Evolutionary conservation across 2,329 filamentous ascomycete genomes (phyloP).

Genomic region (Paraphaeosphaeria minitans): DNA sequence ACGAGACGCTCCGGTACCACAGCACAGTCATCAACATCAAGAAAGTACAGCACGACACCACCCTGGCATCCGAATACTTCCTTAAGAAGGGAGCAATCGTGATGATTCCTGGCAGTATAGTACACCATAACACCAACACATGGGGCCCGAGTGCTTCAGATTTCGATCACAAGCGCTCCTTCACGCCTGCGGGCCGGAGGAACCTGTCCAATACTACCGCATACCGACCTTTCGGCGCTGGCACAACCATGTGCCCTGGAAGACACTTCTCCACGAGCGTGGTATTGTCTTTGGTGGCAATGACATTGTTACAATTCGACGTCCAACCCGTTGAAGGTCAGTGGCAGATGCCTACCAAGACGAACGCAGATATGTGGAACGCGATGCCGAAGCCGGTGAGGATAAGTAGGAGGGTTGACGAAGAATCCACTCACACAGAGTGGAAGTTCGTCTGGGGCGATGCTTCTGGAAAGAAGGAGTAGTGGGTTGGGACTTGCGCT

Average conservation of each 20-base stretch:
- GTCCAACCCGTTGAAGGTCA: slow-evolving; percentile 24
- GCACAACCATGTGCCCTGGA: slow-evolving; percentile 45
- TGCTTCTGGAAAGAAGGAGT: neutral
- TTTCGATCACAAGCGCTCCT: slow-evolving; percentile 46
- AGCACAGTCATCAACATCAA: slow-evolving; percentile 47
- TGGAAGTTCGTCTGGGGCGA: slow-evolving; percentile 31
- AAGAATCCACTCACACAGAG: slow-evolving; percentile 2
- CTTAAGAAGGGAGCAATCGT: slow-evolving; percentile 45
- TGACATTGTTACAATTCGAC: slow-evolving; percentile 44
- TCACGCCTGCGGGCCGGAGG: slow-evolving; percentile 14
- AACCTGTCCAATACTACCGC: slow-evolving; percentile 30
- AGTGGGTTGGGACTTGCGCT: neutral
- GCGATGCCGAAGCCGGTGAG: slow-evolving; percentile 38
- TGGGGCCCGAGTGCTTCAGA: slow-evolving; percentile 40
- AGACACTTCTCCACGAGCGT: slow-evolving; percentile 46
- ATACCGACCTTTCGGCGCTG: slow-evolving; percentile 45
- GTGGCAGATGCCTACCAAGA: slow-evolving; percentile 30
- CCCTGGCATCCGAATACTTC: slow-evolving; percentile 38
- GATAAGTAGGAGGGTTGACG: slow-evolving; percentile 14
- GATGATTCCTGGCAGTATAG: slow-evolving; percentile 42
- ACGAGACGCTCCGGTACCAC: slow-evolving; percentile 50
- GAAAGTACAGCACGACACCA: slow-evolving; percentile 45
- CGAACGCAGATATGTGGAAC: slow-evolving; percentile 37
- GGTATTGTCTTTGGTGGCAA: slow-evolving; percentile 38
- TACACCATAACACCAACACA: slow-evolving; percentile 37